Base-by-base conservation (phyloP, 1,139 yeast genomes). In the Nakaseomyces kungkrabaensis region DNA sequence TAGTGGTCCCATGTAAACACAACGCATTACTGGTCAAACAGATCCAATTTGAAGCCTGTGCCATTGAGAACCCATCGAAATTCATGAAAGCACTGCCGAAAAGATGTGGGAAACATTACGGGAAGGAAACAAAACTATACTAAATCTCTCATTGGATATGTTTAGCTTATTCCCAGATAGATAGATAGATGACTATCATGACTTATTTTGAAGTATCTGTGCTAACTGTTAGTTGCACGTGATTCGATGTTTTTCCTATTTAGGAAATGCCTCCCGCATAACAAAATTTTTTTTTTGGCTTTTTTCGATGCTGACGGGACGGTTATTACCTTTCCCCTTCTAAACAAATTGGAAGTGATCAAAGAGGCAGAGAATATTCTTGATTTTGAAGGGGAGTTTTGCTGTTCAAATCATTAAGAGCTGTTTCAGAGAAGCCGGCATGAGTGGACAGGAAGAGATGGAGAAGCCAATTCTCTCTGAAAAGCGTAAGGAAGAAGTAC, bases 31-130 rank as follows among this genome's bases (percentile, higher is more conserved):
- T 65, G 0, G 71, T 69, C 0, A 61, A 59, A 0, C 50, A 48
- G 2, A 51, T 82, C 10, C 82, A 79, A 53, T 71, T 81, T 51
- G 86, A 83, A 63, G 81, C 79, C 26, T 76, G 72, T 53, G 65
- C 68, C 5, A 63, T 67, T 13, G 86, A 81, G 57, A 56, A 62
- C 0, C 74, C 82, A 0, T 40, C 46, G 0, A 67, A 65, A 22
- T 82, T 82, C 57, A 56, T 70, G 52, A 60, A 57, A 4, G 61
- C 72, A 27, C 54, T 80, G n/a, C 56, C 56, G 4, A 79, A 76
- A 56, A 66, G 83, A 51, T 65, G 76, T 1, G 81, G 81, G 1
- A 31, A 40, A 10, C 10, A 4, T 25, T 38, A 38, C 31, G 42
- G 42, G 7, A 25, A 24, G 13, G 42, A 38, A 1, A 10, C 22